These are phyloP conservation scores for Thalassiosira sp. DNA, from an alignment of 352 stramenopile species.

Conservation along the genomic window DNA sequence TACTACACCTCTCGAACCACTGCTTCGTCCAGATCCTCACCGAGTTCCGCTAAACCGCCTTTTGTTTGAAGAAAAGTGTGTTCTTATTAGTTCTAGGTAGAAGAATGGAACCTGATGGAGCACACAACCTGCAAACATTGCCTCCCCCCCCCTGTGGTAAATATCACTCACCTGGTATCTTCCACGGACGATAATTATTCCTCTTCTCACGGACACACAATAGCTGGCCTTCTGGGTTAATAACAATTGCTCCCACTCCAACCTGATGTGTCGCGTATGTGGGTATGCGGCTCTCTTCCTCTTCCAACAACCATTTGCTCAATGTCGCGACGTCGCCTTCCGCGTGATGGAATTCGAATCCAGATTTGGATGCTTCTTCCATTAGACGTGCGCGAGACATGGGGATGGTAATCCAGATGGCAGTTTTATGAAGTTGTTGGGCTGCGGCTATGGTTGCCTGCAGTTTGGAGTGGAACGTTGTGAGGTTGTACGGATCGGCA, in stretches of 20 bases:
- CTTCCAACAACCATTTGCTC: constrained; percentile 60
- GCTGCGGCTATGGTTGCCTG: constrained; percentile 52
- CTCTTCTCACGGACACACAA: constrained; percentile 72
- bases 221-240: constrained; percentile 68
- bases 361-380: constrained; percentile 50
- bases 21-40: constrained; percentile 76
- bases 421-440: constrained; percentile 59
- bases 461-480: constrained; percentile 54
- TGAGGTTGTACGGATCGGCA: constrained; percentile 38
- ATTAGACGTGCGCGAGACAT: constrained; percentile 62
- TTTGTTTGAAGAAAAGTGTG: too few relatives aligned
- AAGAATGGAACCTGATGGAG: too few relatives aligned
- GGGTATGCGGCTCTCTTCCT: constrained; percentile 61
- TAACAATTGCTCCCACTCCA: constrained; percentile 74
- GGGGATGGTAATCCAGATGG: constrained; percentile 73
- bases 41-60: constrained; percentile 72
- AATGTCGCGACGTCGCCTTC: constrained; percentile 55
- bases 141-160: too few relatives aligned
- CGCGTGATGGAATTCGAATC: constrained; percentile 74
- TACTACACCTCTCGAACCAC: constrained; percentile 73
- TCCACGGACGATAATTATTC: constrained; percentile 76
- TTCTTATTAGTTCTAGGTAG: too few relatives aligned
- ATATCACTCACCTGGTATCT: constrained; percentile 66
- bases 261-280: constrained; percentile 80
- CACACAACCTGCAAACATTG: too few relatives aligned